A percentile compares a stretch with the other conserved stretches of the same genome.
Evolutionary conservation across 2,329 filamentous ascomycete genomes (phyloP).

Genomic region (Colletotrichum tropicicola): DNA sequence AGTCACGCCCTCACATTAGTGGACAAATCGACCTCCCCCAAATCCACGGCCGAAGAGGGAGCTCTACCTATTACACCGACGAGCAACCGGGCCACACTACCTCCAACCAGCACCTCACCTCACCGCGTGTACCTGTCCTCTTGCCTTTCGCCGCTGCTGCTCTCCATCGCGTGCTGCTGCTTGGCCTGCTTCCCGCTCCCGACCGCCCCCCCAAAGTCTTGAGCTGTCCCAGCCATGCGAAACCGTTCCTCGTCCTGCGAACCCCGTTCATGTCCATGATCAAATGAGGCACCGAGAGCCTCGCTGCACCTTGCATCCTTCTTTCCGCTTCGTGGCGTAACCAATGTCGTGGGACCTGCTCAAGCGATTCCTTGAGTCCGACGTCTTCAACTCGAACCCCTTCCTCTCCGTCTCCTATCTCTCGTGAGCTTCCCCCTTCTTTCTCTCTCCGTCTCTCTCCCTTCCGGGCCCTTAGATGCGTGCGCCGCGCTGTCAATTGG

Average conservation of each 20-base stretch:
- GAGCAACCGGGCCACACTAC: conserved; percentile 2
- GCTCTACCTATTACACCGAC: conserved; percentile 17
- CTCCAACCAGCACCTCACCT: neutral
- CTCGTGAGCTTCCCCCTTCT: conserved; percentile 68
- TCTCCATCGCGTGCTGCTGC: conserved; percentile 7
- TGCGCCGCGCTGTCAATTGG: neutral
- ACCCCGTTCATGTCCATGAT: conserved; percentile 40
- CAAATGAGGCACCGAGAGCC: conserved; percentile 47
- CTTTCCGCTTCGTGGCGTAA: conserved; percentile 40
- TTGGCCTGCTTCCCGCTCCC: neutral
- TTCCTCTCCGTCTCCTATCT: conserved; percentile 90
- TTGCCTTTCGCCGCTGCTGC: neutral
- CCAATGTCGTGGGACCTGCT: conserved; percentile 86
- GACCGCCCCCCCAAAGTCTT: conserved; percentile 3
- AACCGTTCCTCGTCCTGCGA: conserved; percentile 32
- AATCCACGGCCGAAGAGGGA: conserved; percentile 24
- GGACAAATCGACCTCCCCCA: conserved; percentile 24
- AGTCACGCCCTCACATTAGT: conserved; percentile 30
- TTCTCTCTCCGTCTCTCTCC: neutral
- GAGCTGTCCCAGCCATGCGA: conserved; percentile 36
- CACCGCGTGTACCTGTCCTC: conserved; percentile 9
- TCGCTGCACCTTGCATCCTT: conserved; percentile 37
- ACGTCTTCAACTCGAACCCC: conserved; percentile 92
- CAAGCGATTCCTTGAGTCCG: conserved; percentile 90
- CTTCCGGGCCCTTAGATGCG: neutral